A percentile compares a stretch with the other conserved stretches of the same genome.
Conservation (phyloP, 2,329 filamentous ascomycete species). For the Fusarium sp. region DNA sequence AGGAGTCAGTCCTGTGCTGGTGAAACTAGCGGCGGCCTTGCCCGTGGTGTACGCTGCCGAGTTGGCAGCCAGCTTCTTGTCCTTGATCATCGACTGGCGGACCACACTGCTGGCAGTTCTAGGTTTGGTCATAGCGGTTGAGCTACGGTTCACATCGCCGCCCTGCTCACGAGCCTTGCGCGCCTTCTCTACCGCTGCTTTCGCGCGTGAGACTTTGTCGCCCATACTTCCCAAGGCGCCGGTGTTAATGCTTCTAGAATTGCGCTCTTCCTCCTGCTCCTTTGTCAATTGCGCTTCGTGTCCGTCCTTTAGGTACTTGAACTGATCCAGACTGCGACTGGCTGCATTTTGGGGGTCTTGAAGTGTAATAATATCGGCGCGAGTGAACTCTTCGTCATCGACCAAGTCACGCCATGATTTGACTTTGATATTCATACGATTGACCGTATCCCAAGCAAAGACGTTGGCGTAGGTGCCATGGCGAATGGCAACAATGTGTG, state of each 20-base stretch:
- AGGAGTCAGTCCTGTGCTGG: constrained; percentile 91
- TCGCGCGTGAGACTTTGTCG: constrained; percentile 88
- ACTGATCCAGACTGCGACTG: constrained; percentile 83
- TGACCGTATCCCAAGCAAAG: constrained; percentile 95
- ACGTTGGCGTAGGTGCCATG: constrained; percentile 89
- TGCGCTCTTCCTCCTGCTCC: constrained; percentile 75
- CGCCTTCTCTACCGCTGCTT: constrained; percentile 92
- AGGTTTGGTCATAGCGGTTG: constrained; percentile 56
- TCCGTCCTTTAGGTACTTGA: constrained; percentile 90
- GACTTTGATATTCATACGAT: constrained; percentile 93
- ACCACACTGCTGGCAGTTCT: constrained; percentile 33
- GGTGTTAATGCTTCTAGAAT: constrained; percentile 78
- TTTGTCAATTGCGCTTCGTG: constrained; percentile 73
- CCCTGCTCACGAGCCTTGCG: constrained; percentile 76
- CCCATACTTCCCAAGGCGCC: constrained; percentile 80
- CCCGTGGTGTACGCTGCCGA: constrained; percentile 92
- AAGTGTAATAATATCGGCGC: constrained; percentile 93
- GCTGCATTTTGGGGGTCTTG: constrained; percentile 95
- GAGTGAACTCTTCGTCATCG: constrained; percentile 84
- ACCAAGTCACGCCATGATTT: constrained; percentile 96
- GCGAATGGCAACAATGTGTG: constrained; percentile 89
- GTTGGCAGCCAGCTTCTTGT: constrained; percentile 78
- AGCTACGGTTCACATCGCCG: constrained; percentile 66
- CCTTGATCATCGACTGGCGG: constrained; percentile 57
- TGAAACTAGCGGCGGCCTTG: constrained; percentile 91